A percentile compares a stretch with the other conserved stretches of the same genome.
These are phyloP conservation scores for Colletotrichum neosansevieriae DNA, from an alignment of 2,329 filamentous ascomycete genomes.

Conservation along the genomic window DNA sequence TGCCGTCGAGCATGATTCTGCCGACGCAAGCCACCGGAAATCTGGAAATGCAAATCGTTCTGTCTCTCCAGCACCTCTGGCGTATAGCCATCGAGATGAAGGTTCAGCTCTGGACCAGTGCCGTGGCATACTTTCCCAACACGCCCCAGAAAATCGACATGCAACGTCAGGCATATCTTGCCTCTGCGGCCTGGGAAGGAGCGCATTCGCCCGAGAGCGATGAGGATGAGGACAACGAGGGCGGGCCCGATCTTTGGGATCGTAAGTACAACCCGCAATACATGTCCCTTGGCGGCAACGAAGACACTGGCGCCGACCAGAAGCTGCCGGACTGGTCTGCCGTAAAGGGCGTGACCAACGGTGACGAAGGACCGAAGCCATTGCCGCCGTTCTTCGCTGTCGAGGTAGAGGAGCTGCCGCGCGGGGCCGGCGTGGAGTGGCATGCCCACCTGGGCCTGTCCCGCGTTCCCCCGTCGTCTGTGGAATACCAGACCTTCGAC, in stretches of 20 bases:
- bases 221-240: slow-evolving; percentile 56
- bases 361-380: slow-evolving; percentile 39
- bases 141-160: slow-evolving; percentile 46
- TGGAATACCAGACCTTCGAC: slow-evolving; percentile 15
- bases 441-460: slow-evolving; percentile 74
- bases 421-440: slow-evolving; percentile 85
- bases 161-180: slow-evolving; percentile 54
- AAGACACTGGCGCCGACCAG: slow-evolving; percentile 43
- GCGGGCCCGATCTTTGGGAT: slow-evolving; percentile 76
- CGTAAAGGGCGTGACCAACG: slow-evolving; percentile 52
- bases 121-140: slow-evolving; percentile 77
- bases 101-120: slow-evolving; percentile 80
- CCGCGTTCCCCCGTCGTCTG: slow-evolving; percentile 42
- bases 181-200: slow-evolving; percentile 60
- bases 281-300: slow-evolving; percentile 53
- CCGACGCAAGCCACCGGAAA: slow-evolving; percentile 52
- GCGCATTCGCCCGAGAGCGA: slow-evolving; percentile 60
- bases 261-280: slow-evolving; percentile 68
- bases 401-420: slow-evolving; percentile 82
- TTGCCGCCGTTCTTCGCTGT: slow-evolving; percentile 79
- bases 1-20: slow-evolving; percentile 82
- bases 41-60: slow-evolving; percentile 70
- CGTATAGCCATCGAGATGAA: slow-evolving; percentile 80
- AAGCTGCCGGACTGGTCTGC: slow-evolving; percentile 65
- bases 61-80: slow-evolving; percentile 91